A percentile compares a stretch with the other conserved stretches of the same genome.
Conservation (phyloP, 176 grass and related monocot genomes). For the Musa beccarii region DNA sequence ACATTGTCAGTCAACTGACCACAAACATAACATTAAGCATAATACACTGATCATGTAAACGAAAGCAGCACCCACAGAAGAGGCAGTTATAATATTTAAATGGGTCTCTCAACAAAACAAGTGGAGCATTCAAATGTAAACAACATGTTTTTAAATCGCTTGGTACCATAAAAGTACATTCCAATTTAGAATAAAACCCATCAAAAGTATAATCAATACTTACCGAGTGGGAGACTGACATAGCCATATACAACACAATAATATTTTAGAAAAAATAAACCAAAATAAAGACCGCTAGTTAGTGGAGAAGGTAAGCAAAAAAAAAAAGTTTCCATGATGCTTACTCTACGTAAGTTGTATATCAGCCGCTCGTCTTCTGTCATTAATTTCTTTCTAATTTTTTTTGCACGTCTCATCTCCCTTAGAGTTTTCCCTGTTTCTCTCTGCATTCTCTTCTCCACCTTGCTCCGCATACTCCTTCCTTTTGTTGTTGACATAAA, state of each 20-base stretch:
- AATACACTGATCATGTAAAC: not conserved
- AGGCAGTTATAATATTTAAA: not conserved
- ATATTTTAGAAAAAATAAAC: too few species aligned
- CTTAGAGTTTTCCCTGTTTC: conserved; percentile 80
- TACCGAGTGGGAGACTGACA: not conserved
- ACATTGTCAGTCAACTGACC: not conserved
- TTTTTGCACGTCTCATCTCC: conserved; percentile 78
- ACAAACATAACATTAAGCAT: not conserved
- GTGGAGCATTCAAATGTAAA: not conserved
- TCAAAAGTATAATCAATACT: not conserved
- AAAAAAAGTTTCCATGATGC: not conserved
- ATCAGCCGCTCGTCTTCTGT: conserved; percentile 85
- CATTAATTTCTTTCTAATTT: conserved; percentile 95
- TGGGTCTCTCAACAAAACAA: too few species aligned
- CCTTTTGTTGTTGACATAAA: conserved; percentile 78
- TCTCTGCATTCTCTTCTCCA: conserved; percentile 84
- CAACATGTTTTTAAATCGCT: not conserved
- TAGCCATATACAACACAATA: too few species aligned
- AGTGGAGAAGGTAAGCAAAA: not conserved
- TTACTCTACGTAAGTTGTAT: conserved; percentile 78
- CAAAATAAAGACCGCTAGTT: too few species aligned
- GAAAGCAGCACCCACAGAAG: not conserved
- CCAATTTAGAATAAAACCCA: not conserved
- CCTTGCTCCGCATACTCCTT: conserved; percentile 89
- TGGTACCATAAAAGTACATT: too few species aligned